Conservation (phyloP, 352 stramenopile species). For the Pythium volutum region DNA sequence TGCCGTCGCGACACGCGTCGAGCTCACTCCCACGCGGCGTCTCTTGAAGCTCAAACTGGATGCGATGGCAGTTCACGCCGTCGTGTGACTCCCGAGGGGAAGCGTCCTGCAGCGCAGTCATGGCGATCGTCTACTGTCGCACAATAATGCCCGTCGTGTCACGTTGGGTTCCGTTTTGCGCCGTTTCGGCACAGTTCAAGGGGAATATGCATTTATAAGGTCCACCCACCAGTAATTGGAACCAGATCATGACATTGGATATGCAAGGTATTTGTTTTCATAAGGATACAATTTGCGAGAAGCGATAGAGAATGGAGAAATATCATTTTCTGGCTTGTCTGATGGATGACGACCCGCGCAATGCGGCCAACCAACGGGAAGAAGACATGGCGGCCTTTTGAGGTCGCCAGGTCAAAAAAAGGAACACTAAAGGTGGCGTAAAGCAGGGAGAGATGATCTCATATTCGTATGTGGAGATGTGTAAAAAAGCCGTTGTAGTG, state of each 20-base stretch:
- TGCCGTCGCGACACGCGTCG: background rate
- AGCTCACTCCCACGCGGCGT: slow-evolving; percentile 12
- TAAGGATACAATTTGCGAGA: background rate
- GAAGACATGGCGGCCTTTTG: too few species aligned
- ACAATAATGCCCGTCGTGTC: background rate
- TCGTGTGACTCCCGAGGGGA: background rate
- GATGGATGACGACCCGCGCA: background rate
- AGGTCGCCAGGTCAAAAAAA: too few species aligned
- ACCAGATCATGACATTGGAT: background rate
- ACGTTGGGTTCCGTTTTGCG: background rate
- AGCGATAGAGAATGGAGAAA: background rate
- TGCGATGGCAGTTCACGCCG: slow-evolving; percentile 7
- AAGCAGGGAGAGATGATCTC: background rate
- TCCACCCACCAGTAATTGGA: background rate
- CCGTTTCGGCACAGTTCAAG: background rate
- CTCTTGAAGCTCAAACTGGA: slow-evolving; percentile 13
- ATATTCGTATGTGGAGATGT: too few species aligned
- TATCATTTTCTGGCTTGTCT: slow-evolving; percentile 4
- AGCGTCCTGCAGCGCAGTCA: background rate
- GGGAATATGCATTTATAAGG: background rate
- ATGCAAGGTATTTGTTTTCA: background rate
- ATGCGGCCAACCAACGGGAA: too few species aligned
- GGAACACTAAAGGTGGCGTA: too few species aligned
- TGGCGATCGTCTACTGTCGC: background rate
- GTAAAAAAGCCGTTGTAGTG: background rate